Base-by-base conservation (phyloP, 1,284 basidiomycete genomes). In the Macrocystidia cucumis region DNA sequence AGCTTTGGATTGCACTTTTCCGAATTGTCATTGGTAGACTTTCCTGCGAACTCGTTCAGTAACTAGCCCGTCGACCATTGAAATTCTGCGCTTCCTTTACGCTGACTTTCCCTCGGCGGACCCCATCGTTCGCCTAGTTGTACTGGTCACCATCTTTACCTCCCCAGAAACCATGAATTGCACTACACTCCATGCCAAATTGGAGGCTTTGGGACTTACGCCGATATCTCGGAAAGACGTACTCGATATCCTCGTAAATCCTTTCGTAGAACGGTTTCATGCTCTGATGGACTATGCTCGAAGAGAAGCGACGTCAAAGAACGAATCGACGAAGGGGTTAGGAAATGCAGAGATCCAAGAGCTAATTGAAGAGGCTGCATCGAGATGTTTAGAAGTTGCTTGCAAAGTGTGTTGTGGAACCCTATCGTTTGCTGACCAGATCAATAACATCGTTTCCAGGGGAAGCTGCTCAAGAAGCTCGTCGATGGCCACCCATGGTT, bases 11-110 rank as follows among this genome's bases (percentile, higher is more conserved):
- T n/a, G n/a, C n/a, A n/a, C n/a, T n/a, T n/a, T n/a, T n/a, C n/a
- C n/a, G n/a, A n/a, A n/a, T n/a, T n/a, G n/a, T n/a, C n/a, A n/a
- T 18, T 42, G 21, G 19, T 41, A 85, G 82, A 68, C 76, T 9
- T 86, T 85, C 57, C 55, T 74, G 43, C 72, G 65, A 35, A 79
- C 79, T 1, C 74, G 82, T 38, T 78, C 78, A 4, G 68, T 85
- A 40, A 73, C 69, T 14, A 63, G 56, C 21, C 34, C 55, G n/a
- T 53, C 57, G 34, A 74, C 67, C 11, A 63, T 63, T 34, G 62
- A 65, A 44, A 68, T 69, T 27, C 61, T 85, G 22, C 69, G 73
- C 24, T 68, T 71, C 33, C 64, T 86, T 24, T 77, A 72, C 50
- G 51, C 57, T 29, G 79, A 85, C 50, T 85, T 78, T 49, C 76